Evolutionary conservation across 306 rosid species (phyloP).

Genomic region (Vachellia pachyceras): DNA sequence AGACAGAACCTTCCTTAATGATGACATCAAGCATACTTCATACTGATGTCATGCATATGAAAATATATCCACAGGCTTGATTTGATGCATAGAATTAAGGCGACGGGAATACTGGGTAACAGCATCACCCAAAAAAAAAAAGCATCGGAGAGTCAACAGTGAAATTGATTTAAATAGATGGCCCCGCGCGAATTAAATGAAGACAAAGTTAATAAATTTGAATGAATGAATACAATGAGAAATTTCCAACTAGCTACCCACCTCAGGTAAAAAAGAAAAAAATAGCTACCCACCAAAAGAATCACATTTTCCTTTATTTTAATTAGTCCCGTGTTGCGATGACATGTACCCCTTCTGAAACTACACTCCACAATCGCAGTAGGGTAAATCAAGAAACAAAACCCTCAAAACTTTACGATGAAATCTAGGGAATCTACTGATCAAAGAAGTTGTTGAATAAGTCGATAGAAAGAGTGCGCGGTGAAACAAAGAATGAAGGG

Average conservation of each 20-base stretch:
- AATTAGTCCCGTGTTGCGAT: slow-evolving; percentile 8
- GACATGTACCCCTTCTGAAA: not conserved
- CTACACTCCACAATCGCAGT: not conserved
- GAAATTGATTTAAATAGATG: not conserved
- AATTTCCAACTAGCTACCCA: slow-evolving; percentile 29
- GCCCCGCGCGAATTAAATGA: slow-evolving; percentile 12
- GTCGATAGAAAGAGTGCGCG: slow-evolving; percentile 48
- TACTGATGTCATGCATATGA: not conserved
- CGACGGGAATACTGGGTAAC: not conserved
- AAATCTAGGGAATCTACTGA: not conserved
- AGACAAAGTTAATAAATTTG: not conserved
- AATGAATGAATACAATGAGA: slow-evolving; percentile 30
- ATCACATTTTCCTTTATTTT: slow-evolving; percentile 32
- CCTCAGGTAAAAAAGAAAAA: no score
- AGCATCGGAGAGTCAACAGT: not conserved
- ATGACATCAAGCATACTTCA: not conserved
- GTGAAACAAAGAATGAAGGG: slow-evolving; percentile 58
- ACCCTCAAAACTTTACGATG: not conserved
- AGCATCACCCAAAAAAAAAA: no score
- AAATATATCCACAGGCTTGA: not conserved
- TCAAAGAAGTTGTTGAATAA: slow-evolving; percentile 65
- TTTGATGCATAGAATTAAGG: not conserved
- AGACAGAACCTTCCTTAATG: not conserved
- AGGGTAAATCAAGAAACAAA: not conserved
- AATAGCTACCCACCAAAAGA: slow-evolving; percentile 32